These are phyloP conservation scores for Chalaropsis ovoidea DNA, from an alignment of 2,329 filamentous ascomycete species.

Conservation along the genomic window DNA sequence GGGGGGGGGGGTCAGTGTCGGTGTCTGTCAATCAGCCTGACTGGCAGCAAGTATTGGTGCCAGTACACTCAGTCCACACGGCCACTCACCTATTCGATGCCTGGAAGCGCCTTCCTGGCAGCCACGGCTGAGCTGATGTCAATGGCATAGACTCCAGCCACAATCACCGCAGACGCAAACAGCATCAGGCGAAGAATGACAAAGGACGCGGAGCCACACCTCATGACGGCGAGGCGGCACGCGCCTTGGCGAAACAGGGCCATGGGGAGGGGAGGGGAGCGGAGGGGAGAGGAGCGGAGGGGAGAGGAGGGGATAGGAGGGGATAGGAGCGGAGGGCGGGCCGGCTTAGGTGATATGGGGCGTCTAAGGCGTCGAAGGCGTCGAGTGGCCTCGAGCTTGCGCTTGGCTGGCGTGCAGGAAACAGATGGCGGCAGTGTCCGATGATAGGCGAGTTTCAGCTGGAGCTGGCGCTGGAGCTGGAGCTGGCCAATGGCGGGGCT, in stretches of 20 bases:
- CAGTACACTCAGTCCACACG: too few relatives aligned
- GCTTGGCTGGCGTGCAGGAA: too few relatives aligned
- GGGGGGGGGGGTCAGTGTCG: not conserved
- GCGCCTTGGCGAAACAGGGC: not conserved
- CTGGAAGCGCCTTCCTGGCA: slow-evolving; percentile 12
- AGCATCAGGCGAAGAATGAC: slow-evolving; percentile 21
- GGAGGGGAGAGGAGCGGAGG: not conserved
- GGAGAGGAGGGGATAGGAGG: not conserved
- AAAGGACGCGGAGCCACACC: slow-evolving; percentile 18
- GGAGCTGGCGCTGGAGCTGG: too few relatives aligned
- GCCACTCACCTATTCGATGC: slow-evolving; percentile 22
- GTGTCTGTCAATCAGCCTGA: too few relatives aligned
- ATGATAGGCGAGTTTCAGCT: too few relatives aligned
- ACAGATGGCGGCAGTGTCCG: too few relatives aligned
- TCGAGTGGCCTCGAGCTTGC: too few relatives aligned
- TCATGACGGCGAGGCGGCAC: slow-evolving; percentile 3
- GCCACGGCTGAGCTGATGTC: slow-evolving; percentile 20
- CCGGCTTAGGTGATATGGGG: too few relatives aligned
- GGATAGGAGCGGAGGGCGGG: too few relatives aligned
- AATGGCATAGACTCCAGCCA: slow-evolving; percentile 22
- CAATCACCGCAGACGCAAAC: slow-evolving; percentile 22
- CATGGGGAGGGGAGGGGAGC: not conserved
- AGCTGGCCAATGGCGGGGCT: too few relatives aligned
- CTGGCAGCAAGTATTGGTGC: too few relatives aligned
- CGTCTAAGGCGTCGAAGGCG: too few relatives aligned